Conservation (phyloP, 2,329 filamentous ascomycete genomes). For the Pseudogymnoascus destructans region DNA sequence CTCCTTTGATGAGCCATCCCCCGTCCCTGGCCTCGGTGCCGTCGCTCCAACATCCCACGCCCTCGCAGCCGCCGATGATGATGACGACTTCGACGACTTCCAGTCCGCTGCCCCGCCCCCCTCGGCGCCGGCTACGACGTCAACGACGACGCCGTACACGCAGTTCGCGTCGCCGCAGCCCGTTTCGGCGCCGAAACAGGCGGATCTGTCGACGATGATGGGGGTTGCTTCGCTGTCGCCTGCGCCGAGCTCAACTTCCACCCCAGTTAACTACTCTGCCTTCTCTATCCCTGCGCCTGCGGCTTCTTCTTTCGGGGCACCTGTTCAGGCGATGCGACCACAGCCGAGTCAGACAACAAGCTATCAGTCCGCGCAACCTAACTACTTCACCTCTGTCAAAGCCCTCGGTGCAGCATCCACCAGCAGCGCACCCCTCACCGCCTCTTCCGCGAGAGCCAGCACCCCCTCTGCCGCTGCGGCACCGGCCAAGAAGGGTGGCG, state of each 20-base stretch:
- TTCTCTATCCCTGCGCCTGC: conserved; percentile 40
- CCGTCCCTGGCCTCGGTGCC: conserved; percentile 32
- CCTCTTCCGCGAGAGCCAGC: conserved; percentile 32
- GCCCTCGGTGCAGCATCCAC: conserved; percentile 28
- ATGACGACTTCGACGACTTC: conserved; percentile 97
- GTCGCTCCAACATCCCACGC: conserved; percentile 31
- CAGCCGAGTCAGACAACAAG: conserved; percentile 37
- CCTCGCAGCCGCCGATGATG: conserved; percentile 43
- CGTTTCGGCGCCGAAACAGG: conserved; percentile 67
- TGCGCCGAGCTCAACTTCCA: conserved; percentile 42
- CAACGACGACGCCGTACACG: conserved; percentile 41
- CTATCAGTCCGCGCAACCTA: conserved; percentile 70
- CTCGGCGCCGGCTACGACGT: conserved; percentile 33
- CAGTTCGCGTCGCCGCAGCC: conserved; percentile 76
- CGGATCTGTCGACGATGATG: conserved; percentile 67
- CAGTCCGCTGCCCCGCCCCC: conserved; percentile 32
- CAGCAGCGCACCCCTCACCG: conserved; percentile 16
- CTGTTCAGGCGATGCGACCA: conserved; percentile 27
- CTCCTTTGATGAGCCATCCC: conserved; percentile 69
- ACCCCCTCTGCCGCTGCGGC: conserved; percentile 33
- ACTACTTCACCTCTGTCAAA: conserved; percentile 85
- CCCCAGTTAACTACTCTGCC: conserved; percentile 50
- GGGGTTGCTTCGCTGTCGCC: conserved; percentile 72
- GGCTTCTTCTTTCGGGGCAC: conserved; percentile 26
- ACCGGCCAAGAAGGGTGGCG: conserved; percentile 50